Evolutionary conservation across 1,284 basidiomycete species (phyloP).

Genomic region (Ceratobasidium theobromae): DNA sequence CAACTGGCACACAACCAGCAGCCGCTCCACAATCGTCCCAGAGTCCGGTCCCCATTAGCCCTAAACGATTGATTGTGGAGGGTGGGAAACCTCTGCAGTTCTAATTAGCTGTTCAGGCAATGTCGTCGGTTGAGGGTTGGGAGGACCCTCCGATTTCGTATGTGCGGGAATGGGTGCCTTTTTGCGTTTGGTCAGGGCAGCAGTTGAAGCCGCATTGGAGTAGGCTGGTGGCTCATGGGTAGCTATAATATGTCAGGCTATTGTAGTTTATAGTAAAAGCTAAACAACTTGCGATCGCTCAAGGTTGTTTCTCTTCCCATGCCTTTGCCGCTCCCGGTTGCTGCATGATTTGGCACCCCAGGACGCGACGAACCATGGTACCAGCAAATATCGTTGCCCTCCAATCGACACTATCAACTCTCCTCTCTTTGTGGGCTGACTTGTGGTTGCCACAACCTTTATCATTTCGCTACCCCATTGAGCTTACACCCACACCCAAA

Average conservation of each 20-base stretch:
- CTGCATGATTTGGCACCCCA: slow-evolving; percentile 76
- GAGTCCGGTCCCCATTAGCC: too few relatives aligned
- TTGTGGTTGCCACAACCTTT: slow-evolving; percentile 69
- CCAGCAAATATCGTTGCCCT: slow-evolving; percentile 57
- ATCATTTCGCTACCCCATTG: slow-evolving; percentile 71
- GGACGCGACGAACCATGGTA: slow-evolving; percentile 70
- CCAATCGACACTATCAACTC: slow-evolving; percentile 52
- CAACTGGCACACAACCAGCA: neutral
- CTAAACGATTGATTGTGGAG: slow-evolving; percentile 64
- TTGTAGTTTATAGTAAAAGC: too few relatives aligned
- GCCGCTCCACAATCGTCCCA: too few relatives aligned
- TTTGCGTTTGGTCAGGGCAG: slow-evolving; percentile 50
- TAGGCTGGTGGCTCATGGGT: slow-evolving; percentile 44
- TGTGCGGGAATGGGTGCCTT: slow-evolving; percentile 58
- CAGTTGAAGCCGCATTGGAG: slow-evolving; percentile 55
- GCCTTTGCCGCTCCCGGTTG: slow-evolving; percentile 49
- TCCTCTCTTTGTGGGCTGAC: slow-evolving; percentile 51
- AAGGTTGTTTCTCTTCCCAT: slow-evolving; percentile 4
- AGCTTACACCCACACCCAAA: slow-evolving; percentile 55
- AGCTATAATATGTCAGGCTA: too few relatives aligned
- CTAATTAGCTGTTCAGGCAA: slow-evolving; percentile 57
- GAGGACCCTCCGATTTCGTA: slow-evolving; percentile 69
- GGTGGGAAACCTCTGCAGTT: slow-evolving; percentile 74
- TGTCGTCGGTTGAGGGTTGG: slow-evolving; percentile 61
- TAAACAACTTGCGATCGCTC: too few relatives aligned